Percentiles rank a stretch among this genome's conserved stretches.
These are phyloP conservation scores for Hydnum rufescens DNA, from an alignment of 768 basidiomycete species.

Conservation along the genomic window DNA sequence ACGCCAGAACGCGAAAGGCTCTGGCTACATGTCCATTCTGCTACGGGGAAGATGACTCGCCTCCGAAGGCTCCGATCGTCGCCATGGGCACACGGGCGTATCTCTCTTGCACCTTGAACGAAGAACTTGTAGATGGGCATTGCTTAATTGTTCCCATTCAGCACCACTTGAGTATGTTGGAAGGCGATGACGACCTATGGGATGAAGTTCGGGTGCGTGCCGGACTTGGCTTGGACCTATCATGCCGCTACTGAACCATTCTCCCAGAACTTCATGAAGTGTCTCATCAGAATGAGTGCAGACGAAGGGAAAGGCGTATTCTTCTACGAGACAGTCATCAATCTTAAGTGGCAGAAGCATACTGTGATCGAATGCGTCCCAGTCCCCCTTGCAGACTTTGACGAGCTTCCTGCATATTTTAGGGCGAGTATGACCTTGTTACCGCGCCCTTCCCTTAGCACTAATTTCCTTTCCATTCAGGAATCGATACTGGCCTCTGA, in stretches of 20 bases:
- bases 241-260: neutral
- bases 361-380: constrained; percentile 90
- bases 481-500: constrained; percentile 90
- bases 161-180: constrained; percentile 77
- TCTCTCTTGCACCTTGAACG: constrained; percentile 69
- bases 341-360: constrained; percentile 72
- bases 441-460: neutral
- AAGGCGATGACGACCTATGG: constrained; percentile 96
- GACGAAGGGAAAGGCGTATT: constrained; percentile 85
- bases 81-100: constrained; percentile 84
- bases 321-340: constrained; percentile 88
- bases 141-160: constrained; percentile 92
- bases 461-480: constrained; percentile 19
- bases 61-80: constrained; percentile 70
- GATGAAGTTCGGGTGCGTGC: constrained; percentile 72
- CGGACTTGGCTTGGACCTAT: neutral
- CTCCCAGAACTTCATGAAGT: constrained; percentile 69
- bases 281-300: constrained; percentile 85
- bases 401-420: constrained; percentile 83
- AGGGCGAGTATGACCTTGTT: constrained; percentile 29
- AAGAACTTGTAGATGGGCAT: constrained; percentile 83
- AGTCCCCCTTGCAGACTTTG: constrained; percentile 72
- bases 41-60: constrained; percentile 79
- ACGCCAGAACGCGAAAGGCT: constrained; percentile 82
- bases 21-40: constrained; percentile 74